Base-by-base conservation (phyloP, 2,329 filamentous ascomycete genomes). In the Ophidiomyces ophidiicola region DNA sequence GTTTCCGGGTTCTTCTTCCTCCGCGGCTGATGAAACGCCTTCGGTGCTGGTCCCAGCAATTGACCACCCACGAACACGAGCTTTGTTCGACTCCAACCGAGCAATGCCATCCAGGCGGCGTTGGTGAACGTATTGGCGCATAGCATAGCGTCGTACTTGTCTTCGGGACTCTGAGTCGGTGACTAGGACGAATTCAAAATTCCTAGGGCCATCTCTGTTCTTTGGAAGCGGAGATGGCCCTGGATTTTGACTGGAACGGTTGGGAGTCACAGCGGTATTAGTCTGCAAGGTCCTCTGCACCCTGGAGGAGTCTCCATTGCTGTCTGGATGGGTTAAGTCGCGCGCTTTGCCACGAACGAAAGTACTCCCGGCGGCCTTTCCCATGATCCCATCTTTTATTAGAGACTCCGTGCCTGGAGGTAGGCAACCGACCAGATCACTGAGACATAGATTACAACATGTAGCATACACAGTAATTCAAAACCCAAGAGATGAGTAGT, bases 141-240 rank as follows among this genome's bases (percentile, higher is more conserved):
- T 57, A n/a, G 53, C 54, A 57, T 57, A 53, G 20, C 54, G 54
- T 15, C 54, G 54, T 25, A 57, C 54, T 44, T 57, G 54, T 12
- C 50, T 54, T 26, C 53, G 48, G 17, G 54, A 57, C 42, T 52
- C 53, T 12, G 48, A 47, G 45, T 57, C 53, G 15, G 53, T 57
- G 20, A 57, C 54, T 33, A 57, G 44, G 18, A 57, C 54, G 43
- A 57, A 56, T 36, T 57, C 54, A 41, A 56, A 57, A 36, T 46
- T 52, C 41, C 49, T 50, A 20, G 49, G 43, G 29, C 49, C 47
- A 39, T 34, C 42, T 42, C 26, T 37, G 25, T 6, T 32, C 28
- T 32, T 38, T 26, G n/a, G n/a, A 20, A 28, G 36, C 28, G 15
- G 36, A 18, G 36, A 18, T 3, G 36, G 20, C 12, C 6, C 36